Base-by-base conservation (phyloP, 352 stramenopile species). In the Globisporangium alternatum region DNA sequence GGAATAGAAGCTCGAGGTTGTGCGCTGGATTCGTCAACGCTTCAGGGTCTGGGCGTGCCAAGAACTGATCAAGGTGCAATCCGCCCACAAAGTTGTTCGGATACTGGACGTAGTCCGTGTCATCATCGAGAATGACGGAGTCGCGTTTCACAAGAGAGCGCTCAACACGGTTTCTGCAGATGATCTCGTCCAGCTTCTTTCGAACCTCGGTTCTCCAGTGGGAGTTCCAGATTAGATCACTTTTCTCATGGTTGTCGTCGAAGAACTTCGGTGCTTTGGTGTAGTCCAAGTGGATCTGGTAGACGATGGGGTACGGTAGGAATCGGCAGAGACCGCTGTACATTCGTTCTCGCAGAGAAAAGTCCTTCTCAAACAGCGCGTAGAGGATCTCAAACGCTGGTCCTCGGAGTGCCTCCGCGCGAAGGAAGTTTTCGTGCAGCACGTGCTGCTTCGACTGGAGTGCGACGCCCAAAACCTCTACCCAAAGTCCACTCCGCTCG, bases 361-460 rank as follows among this genome's bases (percentile, higher is more conserved):
- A 77, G 37, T 94, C 83, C 66, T 92, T 94, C 47, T 80, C 81
- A 54, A 94, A 62, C 12, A 94, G 62, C 22, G 85, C 78, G 54
- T 92, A 92, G 8, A 94, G 61, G 33, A 94, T 83, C 66, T 91
- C 83, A 61, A 92, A 94, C n/a, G 85, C 85, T 5, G 85, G 85
- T 39, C 85, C 81, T 13, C 85, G 83, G 9, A 94, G 65, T 12
- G 81, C 83, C 67, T 94, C 85, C 19, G 85, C 85, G 49, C 82
- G 75, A 2, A 94, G 66, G 56, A 90, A 94, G 35, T 94, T 82
- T 22, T 94, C 85, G 54, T 94, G 83, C 0, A 94, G 75, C 37
- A 94, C 83, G 37, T 94, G 80, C 53, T 91, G 85, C 43, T 83
- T 87, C 0, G 81, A 90, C 53, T 92, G 85, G 47, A 94, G 77